Evolutionary conservation across 257 asterid species (phyloP).

Genomic region (Lycium ferocissimum): DNA sequence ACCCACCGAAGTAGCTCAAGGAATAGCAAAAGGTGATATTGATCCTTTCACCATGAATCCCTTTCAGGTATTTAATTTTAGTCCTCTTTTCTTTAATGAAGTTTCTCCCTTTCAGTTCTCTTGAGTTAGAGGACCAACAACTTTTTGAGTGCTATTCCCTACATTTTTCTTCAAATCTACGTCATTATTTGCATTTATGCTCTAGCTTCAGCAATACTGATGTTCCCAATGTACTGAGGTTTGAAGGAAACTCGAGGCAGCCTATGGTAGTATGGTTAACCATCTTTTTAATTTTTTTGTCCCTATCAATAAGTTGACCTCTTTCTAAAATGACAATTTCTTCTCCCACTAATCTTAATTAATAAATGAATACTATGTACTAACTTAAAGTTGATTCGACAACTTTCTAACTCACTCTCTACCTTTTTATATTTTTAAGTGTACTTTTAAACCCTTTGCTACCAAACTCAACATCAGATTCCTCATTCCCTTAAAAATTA

Average conservation of each 20-base stretch:
- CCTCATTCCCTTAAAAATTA: background rate
- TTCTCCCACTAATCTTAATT: conserved; percentile 11
- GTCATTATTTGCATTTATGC: conserved; percentile 17
- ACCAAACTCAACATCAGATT: background rate
- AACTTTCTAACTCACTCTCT: background rate
- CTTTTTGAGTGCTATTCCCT: conserved; percentile 19
- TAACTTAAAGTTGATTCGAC: background rate
- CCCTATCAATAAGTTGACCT: background rate
- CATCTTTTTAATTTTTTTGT: background rate
- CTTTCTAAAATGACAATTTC: background rate
- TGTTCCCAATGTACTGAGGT: background rate
- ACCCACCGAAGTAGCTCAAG: conserved; percentile 79
- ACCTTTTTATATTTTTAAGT: background rate
- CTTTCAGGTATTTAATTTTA: conserved; percentile 60
- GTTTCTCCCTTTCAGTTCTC: conserved; percentile 20
- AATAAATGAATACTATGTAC: conserved; percentile 1
- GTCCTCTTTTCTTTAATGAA: conserved; percentile 21
- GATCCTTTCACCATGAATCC: conserved; percentile 86
- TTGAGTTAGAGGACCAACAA: background rate
- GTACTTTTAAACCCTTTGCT: background rate
- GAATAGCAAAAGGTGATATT: conserved; percentile 84
- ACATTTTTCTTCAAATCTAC: background rate
- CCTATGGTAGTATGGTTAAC: background rate
- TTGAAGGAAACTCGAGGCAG: conserved; percentile 20
- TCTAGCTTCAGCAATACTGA: conserved; percentile 12